These are phyloP conservation scores for Candida maris DNA, from an alignment of 805 yeast genomes.

Conservation along the genomic window DNA sequence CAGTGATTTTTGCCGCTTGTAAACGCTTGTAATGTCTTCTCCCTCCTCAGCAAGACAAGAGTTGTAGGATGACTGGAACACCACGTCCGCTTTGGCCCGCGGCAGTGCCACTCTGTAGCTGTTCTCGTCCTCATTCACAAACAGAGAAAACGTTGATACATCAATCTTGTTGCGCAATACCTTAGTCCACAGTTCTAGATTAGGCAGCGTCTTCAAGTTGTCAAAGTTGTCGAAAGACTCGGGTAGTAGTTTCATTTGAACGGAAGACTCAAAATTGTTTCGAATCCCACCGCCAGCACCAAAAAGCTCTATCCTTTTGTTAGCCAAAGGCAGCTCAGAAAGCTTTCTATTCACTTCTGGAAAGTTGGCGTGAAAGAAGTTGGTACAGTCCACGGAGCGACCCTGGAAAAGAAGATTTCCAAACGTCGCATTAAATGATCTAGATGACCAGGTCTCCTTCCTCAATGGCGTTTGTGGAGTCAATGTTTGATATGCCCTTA, in stretches of 20 bases:
- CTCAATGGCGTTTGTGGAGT: constrained; percentile 5
- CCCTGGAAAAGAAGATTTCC: constrained; percentile 26
- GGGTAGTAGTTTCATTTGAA: constrained; percentile 31
- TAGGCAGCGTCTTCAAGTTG: constrained; percentile 24
- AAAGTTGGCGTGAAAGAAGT: constrained; percentile 26
- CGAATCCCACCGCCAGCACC: constrained; percentile 31
- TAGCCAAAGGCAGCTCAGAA: constrained; percentile 19
- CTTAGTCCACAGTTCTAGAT: constrained; percentile 31
- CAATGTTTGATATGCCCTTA: constrained; percentile 10
- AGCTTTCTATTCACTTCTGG: constrained; percentile 24
- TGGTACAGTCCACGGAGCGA: constrained; percentile 6
- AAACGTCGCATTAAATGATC: constrained; percentile 26
- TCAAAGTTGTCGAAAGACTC: constrained; percentile 27
- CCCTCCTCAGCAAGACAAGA: constrained; percentile 21
- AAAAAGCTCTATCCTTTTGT: constrained; percentile 24
- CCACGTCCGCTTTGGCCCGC: constrained; percentile 24
- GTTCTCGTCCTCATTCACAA: constrained; percentile 28
- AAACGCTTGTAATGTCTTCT: constrained; percentile 12
- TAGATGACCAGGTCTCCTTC: constrained; percentile 18
- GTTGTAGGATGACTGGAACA: constrained; percentile 29
- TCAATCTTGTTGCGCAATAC: constrained; percentile 19
- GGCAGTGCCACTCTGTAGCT: constrained; percentile 27
- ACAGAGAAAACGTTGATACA: constrained; percentile 20
- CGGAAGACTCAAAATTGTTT: constrained; percentile 25
- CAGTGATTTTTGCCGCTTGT: constrained; percentile 19